Base-by-base conservation (phyloP, 768 basidiomycete species). In the Naganishia randhawae region DNA sequence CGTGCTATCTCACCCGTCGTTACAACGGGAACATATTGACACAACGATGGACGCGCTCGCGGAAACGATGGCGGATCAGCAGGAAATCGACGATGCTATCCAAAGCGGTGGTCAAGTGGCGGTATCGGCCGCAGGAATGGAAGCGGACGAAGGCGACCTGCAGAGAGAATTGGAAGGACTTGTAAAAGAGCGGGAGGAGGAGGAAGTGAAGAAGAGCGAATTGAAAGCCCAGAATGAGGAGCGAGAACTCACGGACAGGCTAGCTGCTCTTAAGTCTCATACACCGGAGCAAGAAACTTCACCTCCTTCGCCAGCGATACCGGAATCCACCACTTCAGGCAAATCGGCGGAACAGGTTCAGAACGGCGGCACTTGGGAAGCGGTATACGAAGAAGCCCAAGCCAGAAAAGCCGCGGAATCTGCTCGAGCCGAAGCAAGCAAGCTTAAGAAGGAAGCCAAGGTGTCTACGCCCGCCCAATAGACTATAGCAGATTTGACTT, bases 21-120 rank as follows among this genome's bases (percentile, higher is more conserved):
- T 98, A 14, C 86, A 88, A 69, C 84, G 86, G n/a, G 87, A 87
- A 17, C 84, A 84, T 57, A 86, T 98, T 53, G 90, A 95, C 66
- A 84, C 86, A 72, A 95, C 92, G 3, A 88, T 95, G 85, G 90
- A 93, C 29, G 88, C 87, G 10, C 83, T 98, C 72, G 88, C 90
- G 0, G 88, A 89, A 69, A 89, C 89, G 1, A 88, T 90, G 71
- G 85, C 87, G 0, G 87, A 92, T 74, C 90, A 91, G 50, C 83
- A 83, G 42, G 93, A 96, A 73, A 83, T 96, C 17, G 89, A 95
- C 72, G 85, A 89, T 33, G 86, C 87, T 3, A 86, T 97, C 53
- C 83, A 84, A 68, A 78, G 86, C 42, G 89, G 88, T 25, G 87
- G 85, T 2, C 85, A 89, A 69, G 80, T 86, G 25, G 87, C 86